Conservation (phyloP, 768 basidiomycete genomes). For the Boletus vermiculosoides region DNA sequence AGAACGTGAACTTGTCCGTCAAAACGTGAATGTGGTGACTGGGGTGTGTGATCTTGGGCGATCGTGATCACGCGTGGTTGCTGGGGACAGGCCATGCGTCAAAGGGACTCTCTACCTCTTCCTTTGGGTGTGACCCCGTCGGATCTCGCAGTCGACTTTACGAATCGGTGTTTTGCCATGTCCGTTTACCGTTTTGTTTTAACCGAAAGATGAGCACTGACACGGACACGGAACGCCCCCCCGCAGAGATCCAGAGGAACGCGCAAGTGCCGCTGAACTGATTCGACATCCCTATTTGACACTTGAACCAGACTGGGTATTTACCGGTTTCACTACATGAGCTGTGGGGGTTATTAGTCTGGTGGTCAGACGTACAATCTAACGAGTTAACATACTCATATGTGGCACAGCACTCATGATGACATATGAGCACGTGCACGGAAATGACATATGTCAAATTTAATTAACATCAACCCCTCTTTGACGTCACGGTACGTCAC, state of each 20-base stretch:
- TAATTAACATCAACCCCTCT: too few species aligned
- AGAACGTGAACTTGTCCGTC: neutral
- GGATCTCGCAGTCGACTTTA: slow-evolving; percentile 74
- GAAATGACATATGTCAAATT: too few species aligned
- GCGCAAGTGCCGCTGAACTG: slow-evolving; percentile 75
- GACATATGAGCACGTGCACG: too few species aligned
- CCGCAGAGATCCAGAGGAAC: slow-evolving; percentile 70
- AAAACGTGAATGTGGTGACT: neutral
- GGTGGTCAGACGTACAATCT: too few species aligned
- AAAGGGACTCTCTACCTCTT: slow-evolving; percentile 73
- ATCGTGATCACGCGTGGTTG: neutral
- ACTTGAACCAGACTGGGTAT: slow-evolving; percentile 66
- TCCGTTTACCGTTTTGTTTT: slow-evolving; percentile 23
- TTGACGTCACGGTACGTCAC: too few species aligned
- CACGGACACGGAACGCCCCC: neutral
- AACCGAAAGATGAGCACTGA: neutral
- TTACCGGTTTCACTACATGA: slow-evolving; percentile 41
- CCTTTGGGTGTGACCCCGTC: slow-evolving; percentile 74
- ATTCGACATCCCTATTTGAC: slow-evolving; percentile 70
- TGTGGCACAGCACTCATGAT: too few species aligned
- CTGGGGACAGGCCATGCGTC: slow-evolving; percentile 57
- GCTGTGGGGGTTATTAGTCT: too few species aligned
- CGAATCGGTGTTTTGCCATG: slow-evolving; percentile 83
- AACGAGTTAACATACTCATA: too few species aligned
- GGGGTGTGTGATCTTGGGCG: too few species aligned